A percentile compares a stretch with the other conserved stretches of the same genome.
phyloP scores from a whole-genome alignment of 208 protist genomes.

The Trypanosoma scelopori region DNA sequence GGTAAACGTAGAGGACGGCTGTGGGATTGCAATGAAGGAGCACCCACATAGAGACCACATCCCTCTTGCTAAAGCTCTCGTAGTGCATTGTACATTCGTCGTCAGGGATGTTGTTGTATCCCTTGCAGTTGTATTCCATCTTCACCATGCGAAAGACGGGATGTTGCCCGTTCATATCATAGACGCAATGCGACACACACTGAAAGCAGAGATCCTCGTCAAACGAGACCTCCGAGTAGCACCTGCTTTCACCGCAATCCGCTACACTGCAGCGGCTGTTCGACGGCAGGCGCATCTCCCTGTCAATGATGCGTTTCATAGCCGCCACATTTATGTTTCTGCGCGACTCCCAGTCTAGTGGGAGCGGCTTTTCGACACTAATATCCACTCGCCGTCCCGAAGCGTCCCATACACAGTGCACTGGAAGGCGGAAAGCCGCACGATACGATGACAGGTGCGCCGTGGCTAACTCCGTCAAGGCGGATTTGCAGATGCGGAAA shows the following conservation, averaged over 20 bases:
- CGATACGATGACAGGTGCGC: slow-evolving; percentile 26
- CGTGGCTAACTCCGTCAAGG: slow-evolving; percentile 23
- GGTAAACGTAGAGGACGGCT: slow-evolving; percentile 49
- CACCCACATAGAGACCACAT: slow-evolving; percentile 49
- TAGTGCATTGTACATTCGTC: slow-evolving; percentile 30
- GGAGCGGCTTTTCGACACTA: slow-evolving; percentile 28
- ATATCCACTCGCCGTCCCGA: slow-evolving; percentile 18
- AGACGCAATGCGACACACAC: slow-evolving; percentile 22
- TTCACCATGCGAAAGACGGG: slow-evolving; percentile 68
- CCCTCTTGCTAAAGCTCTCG: slow-evolving; percentile 53
- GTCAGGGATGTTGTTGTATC: slow-evolving; percentile 27
- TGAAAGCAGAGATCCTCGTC: slow-evolving; percentile 14
- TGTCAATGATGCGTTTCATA: slow-evolving; percentile 29
- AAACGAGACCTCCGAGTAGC: slow-evolving; percentile 27
- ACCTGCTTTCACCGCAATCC: slow-evolving; percentile 6
- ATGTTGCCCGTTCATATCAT: slow-evolving; percentile 13
- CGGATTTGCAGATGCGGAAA: slow-evolving; percentile 28
- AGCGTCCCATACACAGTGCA: slow-evolving; percentile 17
- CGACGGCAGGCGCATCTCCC: slow-evolving; percentile 24
- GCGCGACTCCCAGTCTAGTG: slow-evolving; percentile 15
- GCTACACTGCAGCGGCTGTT: slow-evolving; percentile 20
- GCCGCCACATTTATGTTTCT: slow-evolving; percentile 25
- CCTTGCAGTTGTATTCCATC: slow-evolving; percentile 68
- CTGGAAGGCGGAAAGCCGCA: slow-evolving; percentile 21
- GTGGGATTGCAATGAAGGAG: slow-evolving; percentile 61